Percentiles rank a stretch among this genome's conserved stretches.
phyloP scores from a whole-genome alignment of 1,284 basidiomycete species.

The Sanghuangporus baumii region DNA sequence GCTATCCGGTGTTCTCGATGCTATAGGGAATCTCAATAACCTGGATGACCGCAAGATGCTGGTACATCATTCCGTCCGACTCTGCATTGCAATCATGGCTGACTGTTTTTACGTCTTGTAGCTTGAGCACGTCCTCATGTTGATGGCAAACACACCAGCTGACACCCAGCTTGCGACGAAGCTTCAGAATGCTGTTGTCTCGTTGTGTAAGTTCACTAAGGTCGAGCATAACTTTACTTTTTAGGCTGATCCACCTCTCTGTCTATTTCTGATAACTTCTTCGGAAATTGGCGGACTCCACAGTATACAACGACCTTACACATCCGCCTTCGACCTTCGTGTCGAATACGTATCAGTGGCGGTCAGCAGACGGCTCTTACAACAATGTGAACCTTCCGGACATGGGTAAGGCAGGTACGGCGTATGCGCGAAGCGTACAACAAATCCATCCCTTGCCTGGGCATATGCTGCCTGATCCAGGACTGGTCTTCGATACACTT shows the following conservation, averaged over 20 bases:
- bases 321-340: conserved; percentile 70
- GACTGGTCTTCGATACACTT: conserved; percentile 69
- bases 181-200: conserved; percentile 50
- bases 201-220: conserved; percentile 40
- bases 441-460: conserved; percentile 56
- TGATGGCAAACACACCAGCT: conserved; percentile 55
- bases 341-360: conserved; percentile 56
- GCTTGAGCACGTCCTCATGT: conserved; percentile 63
- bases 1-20: conserved; percentile 50
- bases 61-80: conserved; percentile 26
- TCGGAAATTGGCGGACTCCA: neutral
- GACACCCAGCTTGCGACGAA: conserved; percentile 37
- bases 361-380: conserved; percentile 65
- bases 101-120: conserved; percentile 28
- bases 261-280: neutral
- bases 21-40: conserved; percentile 47
- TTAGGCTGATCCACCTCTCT: neutral
- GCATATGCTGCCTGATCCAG: conserved; percentile 70
- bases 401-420: conserved; percentile 67
- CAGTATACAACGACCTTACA: conserved; percentile 72
- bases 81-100: conserved; percentile 17
- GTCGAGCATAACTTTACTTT: neutral
- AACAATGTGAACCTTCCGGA: conserved; percentile 71
- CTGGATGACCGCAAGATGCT: conserved; percentile 61
- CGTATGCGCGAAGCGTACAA: conserved; percentile 79